Percentiles rank a stretch among this genome's conserved stretches.
Conservation (phyloP, 2,329 filamentous ascomycete species). For the Tympanopsis confertula region DNA sequence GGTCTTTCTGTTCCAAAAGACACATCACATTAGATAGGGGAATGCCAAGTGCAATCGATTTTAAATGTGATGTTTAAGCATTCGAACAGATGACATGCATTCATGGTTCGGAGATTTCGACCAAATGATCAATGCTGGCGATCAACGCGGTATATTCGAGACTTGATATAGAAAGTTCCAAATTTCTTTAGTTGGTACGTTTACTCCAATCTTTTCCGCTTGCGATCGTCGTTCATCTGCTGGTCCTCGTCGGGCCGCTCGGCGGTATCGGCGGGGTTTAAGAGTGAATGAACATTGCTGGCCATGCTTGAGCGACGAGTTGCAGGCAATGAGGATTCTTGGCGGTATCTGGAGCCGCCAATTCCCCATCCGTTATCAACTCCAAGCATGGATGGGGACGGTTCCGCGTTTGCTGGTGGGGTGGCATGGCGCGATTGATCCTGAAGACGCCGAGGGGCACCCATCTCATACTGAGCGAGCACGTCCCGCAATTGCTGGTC, state of each 20-base stretch:
- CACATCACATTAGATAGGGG: too few relatives aligned
- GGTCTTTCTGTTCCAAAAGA: too few relatives aligned
- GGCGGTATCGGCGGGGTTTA: slow-evolving; percentile 58
- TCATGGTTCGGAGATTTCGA: too few relatives aligned
- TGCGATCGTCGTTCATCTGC: slow-evolving; percentile 39
- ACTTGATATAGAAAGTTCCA: too few relatives aligned
- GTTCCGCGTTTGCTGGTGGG: slow-evolving; percentile 3
- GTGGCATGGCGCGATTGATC: background rate
- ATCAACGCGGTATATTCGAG: too few relatives aligned
- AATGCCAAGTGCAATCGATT: too few relatives aligned
- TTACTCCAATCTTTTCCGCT: slow-evolving; percentile 36
- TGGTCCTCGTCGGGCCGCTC: slow-evolving; percentile 56
- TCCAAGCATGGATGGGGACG: background rate
- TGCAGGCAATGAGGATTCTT: slow-evolving; percentile 43
- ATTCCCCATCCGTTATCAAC: slow-evolving; percentile 12
- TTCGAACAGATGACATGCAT: too few relatives aligned
- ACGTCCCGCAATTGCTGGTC: slow-evolving; percentile 54
- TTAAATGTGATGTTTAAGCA: too few relatives aligned
- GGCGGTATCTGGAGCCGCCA: slow-evolving; percentile 9
- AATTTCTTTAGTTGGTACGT: too few relatives aligned
- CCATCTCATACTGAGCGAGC: slow-evolving; percentile 50
- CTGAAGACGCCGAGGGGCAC: slow-evolving; percentile 5
- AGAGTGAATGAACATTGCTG: slow-evolving; percentile 32
- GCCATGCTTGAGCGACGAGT: slow-evolving; percentile 61
- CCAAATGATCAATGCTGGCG: too few relatives aligned